A percentile compares a stretch with the other conserved stretches of the same genome.
Conservation (phyloP, 179 eudicot genomes). For the Nepenthes alata region DNA sequence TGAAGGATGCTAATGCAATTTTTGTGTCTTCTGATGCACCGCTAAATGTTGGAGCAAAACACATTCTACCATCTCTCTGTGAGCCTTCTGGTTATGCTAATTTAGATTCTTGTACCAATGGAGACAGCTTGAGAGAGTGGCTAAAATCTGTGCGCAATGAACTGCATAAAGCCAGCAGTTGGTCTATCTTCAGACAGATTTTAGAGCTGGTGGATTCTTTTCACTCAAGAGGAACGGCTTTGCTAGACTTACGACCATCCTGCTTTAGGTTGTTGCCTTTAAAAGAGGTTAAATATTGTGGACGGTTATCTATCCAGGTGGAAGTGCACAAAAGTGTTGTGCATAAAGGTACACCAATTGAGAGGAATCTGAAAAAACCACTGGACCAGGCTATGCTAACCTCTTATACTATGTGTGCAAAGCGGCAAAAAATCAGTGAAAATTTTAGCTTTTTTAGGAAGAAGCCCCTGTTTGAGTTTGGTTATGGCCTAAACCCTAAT, state of each 20-base stretch:
- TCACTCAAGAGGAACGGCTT: constrained; percentile 57
- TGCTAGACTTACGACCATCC: constrained; percentile 69
- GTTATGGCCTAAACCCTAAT: constrained; percentile 15
- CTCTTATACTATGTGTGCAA: constrained; percentile 11
- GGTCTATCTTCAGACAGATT: constrained; percentile 52
- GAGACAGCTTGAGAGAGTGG: constrained; percentile 75
- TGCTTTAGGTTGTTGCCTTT: constrained; percentile 53
- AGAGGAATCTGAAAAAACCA: constrained; percentile 41
- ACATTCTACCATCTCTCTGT: constrained; percentile 1
- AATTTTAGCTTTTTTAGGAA: constrained; percentile 3
- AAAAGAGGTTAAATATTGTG: constrained; percentile 44
- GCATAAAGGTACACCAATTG: constrained; percentile 21
- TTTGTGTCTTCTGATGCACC: constrained; percentile 16
- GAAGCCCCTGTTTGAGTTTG: constrained; percentile 21
- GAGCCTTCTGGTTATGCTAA: constrained; percentile 10
- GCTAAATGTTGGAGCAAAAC: constrained; percentile 13
- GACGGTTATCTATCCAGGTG: constrained; percentile 29
- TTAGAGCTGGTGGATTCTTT: constrained; percentile 51
- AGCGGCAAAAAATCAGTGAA: constrained; percentile 32
- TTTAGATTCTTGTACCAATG: constrained; percentile 10
- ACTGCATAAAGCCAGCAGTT: constrained; percentile 36
- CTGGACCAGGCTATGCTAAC: constrained; percentile 25
- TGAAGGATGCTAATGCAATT: constrained; percentile 15
- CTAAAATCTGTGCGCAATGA: constrained; percentile 35
- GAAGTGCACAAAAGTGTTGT: constrained; percentile 17